phyloP scores from a whole-genome alignment of 108 stramenopile species.

The Asterionellopsis glacialis region DNA sequence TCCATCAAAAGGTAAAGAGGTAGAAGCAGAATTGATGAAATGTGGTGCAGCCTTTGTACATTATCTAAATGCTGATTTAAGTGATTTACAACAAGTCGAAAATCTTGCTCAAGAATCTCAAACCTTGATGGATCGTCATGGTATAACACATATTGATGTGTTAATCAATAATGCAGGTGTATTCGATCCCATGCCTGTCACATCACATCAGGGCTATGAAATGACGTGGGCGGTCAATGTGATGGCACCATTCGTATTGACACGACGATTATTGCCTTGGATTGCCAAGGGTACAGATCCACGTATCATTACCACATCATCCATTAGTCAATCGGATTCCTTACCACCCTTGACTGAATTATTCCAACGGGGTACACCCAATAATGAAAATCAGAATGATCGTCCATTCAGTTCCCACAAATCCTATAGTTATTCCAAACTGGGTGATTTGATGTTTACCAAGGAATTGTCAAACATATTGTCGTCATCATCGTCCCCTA shows the following conservation, averaged over 20 bases:
- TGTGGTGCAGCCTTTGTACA: background rate
- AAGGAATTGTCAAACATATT: constrained; percentile 27
- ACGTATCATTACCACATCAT: constrained; percentile 66
- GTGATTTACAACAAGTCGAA: constrained; percentile 28
- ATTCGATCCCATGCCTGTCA: constrained; percentile 32
- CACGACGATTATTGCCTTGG: constrained; percentile 53
- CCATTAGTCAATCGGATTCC: constrained; percentile 47
- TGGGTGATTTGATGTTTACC: constrained; percentile 66
- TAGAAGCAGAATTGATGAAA: background rate
- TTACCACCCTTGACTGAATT: constrained; percentile 4
- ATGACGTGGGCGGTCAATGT: constrained; percentile 83
- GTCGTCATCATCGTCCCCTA: constrained; percentile 11
- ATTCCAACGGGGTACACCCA: constrained; percentile 26
- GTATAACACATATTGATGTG: constrained; percentile 33
- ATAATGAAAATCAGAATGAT: constrained; percentile 22
- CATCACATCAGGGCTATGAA: constrained; percentile 53
- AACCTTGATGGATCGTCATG: constrained; percentile 8
- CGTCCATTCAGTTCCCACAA: constrained; percentile 72
- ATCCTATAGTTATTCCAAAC: constrained; percentile 76
- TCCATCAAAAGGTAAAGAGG: background rate
- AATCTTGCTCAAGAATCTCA: constrained; percentile 32
- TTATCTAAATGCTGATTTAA: constrained; percentile 45
- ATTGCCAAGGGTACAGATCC: constrained; percentile 33
- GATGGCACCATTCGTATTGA: constrained; percentile 83
- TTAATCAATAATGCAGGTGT: constrained; percentile 90